Conservation (phyloP, 75 land plant genomes). For the Cupressus sempervirens region DNA sequence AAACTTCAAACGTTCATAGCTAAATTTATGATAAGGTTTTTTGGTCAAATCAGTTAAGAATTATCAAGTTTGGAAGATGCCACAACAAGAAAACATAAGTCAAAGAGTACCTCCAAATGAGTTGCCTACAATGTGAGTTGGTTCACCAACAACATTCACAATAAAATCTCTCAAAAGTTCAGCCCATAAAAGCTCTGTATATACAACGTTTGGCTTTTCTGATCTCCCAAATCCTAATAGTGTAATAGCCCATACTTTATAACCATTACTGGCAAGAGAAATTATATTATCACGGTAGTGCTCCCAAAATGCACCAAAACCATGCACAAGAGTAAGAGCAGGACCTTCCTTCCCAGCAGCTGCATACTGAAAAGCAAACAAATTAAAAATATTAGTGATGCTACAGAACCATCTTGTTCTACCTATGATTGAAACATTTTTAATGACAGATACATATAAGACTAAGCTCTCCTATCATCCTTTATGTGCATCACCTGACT, state of each 20-base stretch:
- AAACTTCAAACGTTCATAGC: not conserved
- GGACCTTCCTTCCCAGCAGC: constrained; percentile 71
- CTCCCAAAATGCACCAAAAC: constrained; percentile 94
- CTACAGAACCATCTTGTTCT: not conserved
- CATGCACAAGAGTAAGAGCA: constrained; percentile 78
- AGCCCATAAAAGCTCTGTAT: constrained; percentile 85
- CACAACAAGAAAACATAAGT: not conserved
- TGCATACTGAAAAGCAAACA: constrained; percentile 55
- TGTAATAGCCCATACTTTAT: constrained; percentile 86
- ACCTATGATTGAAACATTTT: not conserved
- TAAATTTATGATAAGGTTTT: not conserved
- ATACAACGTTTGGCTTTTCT: constrained; percentile 79
- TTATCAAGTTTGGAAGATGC: not conserved
- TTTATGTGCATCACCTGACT: too few relatives aligned
- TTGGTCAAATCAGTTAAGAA: not conserved
- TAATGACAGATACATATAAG: not conserved
- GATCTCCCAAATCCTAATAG: constrained; percentile 90
- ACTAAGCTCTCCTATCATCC: too few relatives aligned
- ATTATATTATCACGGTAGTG: constrained; percentile 82
- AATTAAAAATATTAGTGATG: not conserved
- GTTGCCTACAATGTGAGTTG: constrained; percentile 83
- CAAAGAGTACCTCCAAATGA: constrained; percentile 76
- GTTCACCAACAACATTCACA: constrained; percentile 78
- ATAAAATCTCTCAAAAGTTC: constrained; percentile 88
- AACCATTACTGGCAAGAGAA: constrained; percentile 53